These are phyloP conservation scores for Lepiota subincarnata DNA, from an alignment of 768 basidiomycete genomes.

Conservation along the genomic window DNA sequence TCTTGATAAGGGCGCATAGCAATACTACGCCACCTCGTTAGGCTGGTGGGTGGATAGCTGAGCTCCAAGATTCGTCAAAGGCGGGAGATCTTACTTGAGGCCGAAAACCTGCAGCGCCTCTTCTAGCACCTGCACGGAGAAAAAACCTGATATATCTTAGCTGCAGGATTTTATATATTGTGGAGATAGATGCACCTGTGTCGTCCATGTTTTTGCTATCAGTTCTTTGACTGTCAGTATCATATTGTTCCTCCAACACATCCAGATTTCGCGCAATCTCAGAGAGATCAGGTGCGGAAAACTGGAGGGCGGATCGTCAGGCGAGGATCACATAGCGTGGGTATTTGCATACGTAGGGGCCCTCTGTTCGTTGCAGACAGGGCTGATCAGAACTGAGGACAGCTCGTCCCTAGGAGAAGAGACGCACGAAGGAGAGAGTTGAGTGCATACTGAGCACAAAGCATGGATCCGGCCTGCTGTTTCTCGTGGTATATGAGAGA, in stretches of 20 bases:
- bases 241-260: constrained; percentile 54
- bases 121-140: constrained; percentile 87
- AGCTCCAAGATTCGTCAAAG: constrained; percentile 3
- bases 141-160: constrained; percentile 59
- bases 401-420: constrained; percentile 6
- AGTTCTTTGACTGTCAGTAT: constrained; percentile 38
- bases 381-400: constrained; percentile 5
- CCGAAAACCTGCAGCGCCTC: constrained; percentile 83
- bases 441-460: constrained; percentile 85
- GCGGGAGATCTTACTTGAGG: constrained; percentile 49
- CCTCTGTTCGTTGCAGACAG: constrained; percentile 26
- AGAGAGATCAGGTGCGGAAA: constrained; percentile 75
- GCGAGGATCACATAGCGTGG: too few relatives aligned
- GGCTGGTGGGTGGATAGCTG: constrained; percentile 34
- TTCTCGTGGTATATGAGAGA: constrained; percentile 71
- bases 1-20: constrained; percentile 74
- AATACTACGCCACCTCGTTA: constrained; percentile 82
- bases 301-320: constrained; percentile 37
- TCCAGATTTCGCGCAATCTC: constrained; percentile 69
- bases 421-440: constrained; percentile 74
- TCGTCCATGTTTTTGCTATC: constrained; percentile 87
- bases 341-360: constrained; percentile 35
- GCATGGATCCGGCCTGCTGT: constrained; percentile 75
- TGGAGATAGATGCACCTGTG: constrained; percentile 49
- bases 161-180: background rate